A percentile compares a stretch with the other conserved stretches of the same genome.
phyloP scores from a whole-genome alignment of 306 rosid species.

The Sindora glabra region DNA sequence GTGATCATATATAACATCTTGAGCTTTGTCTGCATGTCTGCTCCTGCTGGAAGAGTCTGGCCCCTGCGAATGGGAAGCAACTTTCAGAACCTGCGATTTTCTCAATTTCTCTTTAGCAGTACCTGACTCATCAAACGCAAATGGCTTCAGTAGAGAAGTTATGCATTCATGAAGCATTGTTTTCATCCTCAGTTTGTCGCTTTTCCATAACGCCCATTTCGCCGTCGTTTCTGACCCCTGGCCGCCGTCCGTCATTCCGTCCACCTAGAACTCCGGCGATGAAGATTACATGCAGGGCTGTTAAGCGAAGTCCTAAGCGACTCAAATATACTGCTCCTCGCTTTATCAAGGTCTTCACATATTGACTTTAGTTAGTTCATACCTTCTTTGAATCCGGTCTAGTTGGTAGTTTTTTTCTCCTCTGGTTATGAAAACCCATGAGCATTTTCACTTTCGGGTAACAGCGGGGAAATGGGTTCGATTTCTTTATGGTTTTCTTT shows the following conservation, averaged over 20 bases:
- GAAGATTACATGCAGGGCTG: constrained; percentile 34
- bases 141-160: constrained; percentile 22
- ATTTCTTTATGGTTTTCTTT: not conserved
- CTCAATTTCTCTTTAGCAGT: not conserved
- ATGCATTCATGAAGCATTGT: constrained; percentile 7
- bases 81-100: not conserved
- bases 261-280: constrained; percentile 18
- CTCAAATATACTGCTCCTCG: constrained; percentile 76
- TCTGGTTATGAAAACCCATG: not conserved
- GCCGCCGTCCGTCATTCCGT: constrained; percentile 6
- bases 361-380: not conserved
- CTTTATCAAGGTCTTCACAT: constrained; percentile 56
- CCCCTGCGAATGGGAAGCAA: not conserved
- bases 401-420: not conserved
- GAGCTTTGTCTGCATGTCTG: too few relatives aligned
- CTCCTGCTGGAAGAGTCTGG: too few relatives aligned
- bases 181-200: constrained; percentile 21
- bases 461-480: not conserved
- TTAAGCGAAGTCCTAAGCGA: constrained; percentile 91
- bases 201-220: constrained; percentile 7
- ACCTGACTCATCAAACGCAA: not conserved
- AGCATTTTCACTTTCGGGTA: not conserved
- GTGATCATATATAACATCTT: too few relatives aligned
- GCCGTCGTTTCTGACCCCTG: constrained; percentile 5
- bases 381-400: not conserved